Percentiles rank a stretch among this genome's conserved stretches.
Evolutionary conservation across 352 stramenopile genomes (phyloP).

Genomic region (Phytophthora cactorum): DNA sequence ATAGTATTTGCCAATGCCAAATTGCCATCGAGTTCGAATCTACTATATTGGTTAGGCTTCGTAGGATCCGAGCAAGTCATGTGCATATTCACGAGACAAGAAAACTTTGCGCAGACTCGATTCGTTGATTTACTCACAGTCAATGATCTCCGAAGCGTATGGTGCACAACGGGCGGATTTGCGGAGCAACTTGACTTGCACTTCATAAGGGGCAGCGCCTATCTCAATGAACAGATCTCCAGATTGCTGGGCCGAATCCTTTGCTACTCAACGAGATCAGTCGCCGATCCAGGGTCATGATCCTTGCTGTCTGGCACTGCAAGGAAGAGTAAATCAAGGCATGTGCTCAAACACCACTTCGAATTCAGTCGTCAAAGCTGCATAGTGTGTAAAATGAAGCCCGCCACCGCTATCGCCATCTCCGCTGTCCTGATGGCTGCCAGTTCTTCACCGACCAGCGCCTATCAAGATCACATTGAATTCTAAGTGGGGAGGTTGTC

Average conservation of each 20-base stretch:
- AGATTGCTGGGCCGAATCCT: conserved; percentile 1
- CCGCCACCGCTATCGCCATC: not conserved
- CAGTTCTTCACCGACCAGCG: not conserved
- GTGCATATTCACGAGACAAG: not conserved
- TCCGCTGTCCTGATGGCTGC: not conserved
- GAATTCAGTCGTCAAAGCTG: conserved; percentile 7
- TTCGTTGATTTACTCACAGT: not conserved
- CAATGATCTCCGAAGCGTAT: not conserved
- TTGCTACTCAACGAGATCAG: not conserved
- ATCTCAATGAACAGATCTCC: not conserved
- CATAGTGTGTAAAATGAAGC: conserved; percentile 8
- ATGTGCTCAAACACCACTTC: conserved; percentile 6
- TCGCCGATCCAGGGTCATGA: no score
- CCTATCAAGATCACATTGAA: conserved; percentile 3
- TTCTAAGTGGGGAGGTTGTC: conserved; percentile 46
- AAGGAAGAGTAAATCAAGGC: not conserved
- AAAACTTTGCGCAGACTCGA: not conserved
- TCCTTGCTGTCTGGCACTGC: not conserved
- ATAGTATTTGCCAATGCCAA: no score
- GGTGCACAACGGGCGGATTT: conserved; percentile 1
- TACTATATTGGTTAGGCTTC: not conserved
- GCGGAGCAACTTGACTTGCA: not conserved
- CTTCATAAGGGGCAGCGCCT: not conserved
- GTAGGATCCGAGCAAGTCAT: not conserved
- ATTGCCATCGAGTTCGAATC: not conserved